These are phyloP conservation scores for Boletus pseudopeckii DNA, from an alignment of 768 basidiomycete species.

Conservation along the genomic window DNA sequence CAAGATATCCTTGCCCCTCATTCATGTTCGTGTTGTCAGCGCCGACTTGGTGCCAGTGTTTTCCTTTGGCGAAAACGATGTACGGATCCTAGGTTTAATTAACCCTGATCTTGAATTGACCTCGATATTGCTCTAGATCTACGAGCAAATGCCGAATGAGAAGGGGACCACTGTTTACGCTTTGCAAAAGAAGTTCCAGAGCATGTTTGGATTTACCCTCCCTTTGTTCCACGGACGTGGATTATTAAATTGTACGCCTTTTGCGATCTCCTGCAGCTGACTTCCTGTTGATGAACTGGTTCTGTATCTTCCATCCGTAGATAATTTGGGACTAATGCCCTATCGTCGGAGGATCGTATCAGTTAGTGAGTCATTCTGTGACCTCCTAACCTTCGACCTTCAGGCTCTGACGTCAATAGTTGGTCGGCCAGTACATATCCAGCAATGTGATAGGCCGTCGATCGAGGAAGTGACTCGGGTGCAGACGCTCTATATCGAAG, in stretches of 20 bases:
- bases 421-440: conserved; percentile 82
- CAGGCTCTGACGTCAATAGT: conserved; percentile 44
- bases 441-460: conserved; percentile 75
- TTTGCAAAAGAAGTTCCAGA: conserved; percentile 89
- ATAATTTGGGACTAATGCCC: conserved; percentile 94
- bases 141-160: conserved; percentile 94
- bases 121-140: conserved; percentile 58
- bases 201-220: conserved; percentile 90
- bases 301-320: conserved; percentile 36
- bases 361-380: conserved; percentile 67
- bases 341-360: conserved; percentile 94
- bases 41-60: conserved; percentile 97
- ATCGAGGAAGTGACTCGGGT: conserved; percentile 74
- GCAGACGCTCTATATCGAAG: conserved; percentile 87
- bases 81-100: conserved; percentile 35
- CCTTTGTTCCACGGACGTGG: conserved; percentile 98
- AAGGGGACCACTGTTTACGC: conserved; percentile 85
- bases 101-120: neutral
- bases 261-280: neutral
- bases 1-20: neutral
- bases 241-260: conserved; percentile 78
- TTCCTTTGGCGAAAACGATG: conserved; percentile 98
- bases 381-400: neutral
- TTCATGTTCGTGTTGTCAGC: conserved; percentile 36
- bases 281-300: neutral